These are phyloP conservation scores for Discostella stelligeroides DNA, from an alignment of 108 stramenopile species.

Conservation along the genomic window DNA sequence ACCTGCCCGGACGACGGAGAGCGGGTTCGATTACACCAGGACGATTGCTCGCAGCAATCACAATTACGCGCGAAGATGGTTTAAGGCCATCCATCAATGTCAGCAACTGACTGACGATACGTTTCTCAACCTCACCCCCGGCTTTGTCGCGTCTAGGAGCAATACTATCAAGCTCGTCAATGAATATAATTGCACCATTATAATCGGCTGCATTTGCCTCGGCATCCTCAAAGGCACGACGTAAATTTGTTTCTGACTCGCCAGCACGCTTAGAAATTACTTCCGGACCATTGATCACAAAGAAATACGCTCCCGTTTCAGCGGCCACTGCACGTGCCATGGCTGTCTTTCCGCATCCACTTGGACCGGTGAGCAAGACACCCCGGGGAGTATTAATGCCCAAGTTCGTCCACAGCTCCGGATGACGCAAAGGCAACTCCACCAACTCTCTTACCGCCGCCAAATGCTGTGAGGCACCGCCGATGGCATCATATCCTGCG, in stretches of 20 bases:
- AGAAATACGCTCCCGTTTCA: conserved; percentile 99
- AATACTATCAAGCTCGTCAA: conserved; percentile 99
- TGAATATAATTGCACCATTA: conserved; percentile 99
- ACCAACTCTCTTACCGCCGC: conserved; percentile 99
- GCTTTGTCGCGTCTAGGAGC: conserved; percentile 99
- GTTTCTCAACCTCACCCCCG: conserved; percentile 99
- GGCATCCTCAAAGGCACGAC: conserved; percentile 98
- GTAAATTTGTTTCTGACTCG: conserved; percentile 96
- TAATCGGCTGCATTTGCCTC: conserved; percentile 99
- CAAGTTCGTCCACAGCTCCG: conserved; percentile 98
- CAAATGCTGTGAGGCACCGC: conserved; percentile 98
- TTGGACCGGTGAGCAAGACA: conserved; percentile 98
- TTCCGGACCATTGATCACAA: conserved; percentile 99
- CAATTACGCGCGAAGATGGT: conserved; percentile 93
- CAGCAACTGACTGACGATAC: conserved; percentile 97
- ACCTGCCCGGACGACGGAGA: conserved; percentile 97
- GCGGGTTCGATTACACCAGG: conserved; percentile 96
- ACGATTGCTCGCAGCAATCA: conserved; percentile 98
- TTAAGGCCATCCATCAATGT: conserved; percentile 99
- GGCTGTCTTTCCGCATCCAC: conserved; percentile 98
- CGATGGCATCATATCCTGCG: conserved; percentile 99
- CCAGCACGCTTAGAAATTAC: conserved; percentile 99
- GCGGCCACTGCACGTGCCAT: conserved; percentile 99
- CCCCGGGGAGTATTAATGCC: conserved; percentile 99
- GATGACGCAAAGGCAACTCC: conserved; percentile 98